These are phyloP conservation scores for Thermomyces lanuginosus DNA, from an alignment of 2,329 filamentous ascomycete genomes.

Conservation along the genomic window DNA sequence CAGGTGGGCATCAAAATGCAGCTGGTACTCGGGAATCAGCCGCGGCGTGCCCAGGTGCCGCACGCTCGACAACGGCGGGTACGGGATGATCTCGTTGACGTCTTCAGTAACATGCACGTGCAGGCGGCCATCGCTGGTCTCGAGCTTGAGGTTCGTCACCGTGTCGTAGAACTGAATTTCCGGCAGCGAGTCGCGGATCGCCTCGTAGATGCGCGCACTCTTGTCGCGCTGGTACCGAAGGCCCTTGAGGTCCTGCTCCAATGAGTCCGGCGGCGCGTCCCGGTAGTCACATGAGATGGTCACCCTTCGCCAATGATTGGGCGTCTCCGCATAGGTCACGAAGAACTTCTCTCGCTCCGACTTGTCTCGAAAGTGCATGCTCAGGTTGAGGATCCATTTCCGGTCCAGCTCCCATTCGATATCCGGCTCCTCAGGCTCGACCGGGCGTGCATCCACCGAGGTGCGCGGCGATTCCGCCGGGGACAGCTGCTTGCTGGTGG, in stretches of 20 bases:
- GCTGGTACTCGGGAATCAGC: constrained; percentile 51
- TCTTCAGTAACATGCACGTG: constrained; percentile 98
- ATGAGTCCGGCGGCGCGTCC: constrained; percentile 57
- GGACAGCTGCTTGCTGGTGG: constrained; percentile 1
- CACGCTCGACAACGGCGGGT: constrained; percentile 57
- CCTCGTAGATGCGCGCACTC: constrained; percentile 81
- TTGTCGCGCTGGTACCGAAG: constrained; percentile 81
- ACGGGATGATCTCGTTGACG: constrained; percentile 82
- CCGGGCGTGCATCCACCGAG: constrained; percentile 11
- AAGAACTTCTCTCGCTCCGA: constrained; percentile 96
- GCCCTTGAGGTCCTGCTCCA: constrained; percentile 66
- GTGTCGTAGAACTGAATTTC: constrained; percentile 94
- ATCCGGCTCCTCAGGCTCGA: constrained; percentile 11
- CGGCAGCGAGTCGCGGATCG: constrained; percentile 76
- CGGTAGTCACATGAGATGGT: constrained; percentile 92
- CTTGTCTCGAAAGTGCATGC: constrained; percentile 93
- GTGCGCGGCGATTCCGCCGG: constrained; percentile 2
- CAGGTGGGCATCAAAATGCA: constrained; percentile 79
- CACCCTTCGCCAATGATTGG: constrained; percentile 67
- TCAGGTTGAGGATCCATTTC: constrained; percentile 90
- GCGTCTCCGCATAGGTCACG: constrained; percentile 73
- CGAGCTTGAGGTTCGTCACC: constrained; percentile 85
- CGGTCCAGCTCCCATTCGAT: constrained; percentile 70
- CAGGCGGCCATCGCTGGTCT: constrained; percentile 71
- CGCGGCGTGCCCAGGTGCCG: constrained; percentile 42